Percentiles rank a stretch among this genome's conserved stretches.
Evolutionary conservation across 257 asterid species (phyloP).

Genomic region (Fraxinus excelsior): DNA sequence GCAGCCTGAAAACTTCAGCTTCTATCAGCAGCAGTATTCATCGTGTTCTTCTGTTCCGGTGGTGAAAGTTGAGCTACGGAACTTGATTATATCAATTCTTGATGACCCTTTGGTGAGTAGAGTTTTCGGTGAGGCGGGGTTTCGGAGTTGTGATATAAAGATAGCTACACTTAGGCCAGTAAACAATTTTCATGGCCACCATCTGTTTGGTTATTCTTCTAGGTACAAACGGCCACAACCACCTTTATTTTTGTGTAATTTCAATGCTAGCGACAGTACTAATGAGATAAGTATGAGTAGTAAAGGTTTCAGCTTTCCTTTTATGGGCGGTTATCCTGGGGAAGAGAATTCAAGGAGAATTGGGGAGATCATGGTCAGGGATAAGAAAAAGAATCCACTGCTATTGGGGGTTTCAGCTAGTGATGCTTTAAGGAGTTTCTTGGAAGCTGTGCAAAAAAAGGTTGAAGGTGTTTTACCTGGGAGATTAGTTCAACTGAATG

Average conservation of each 20-base stretch:
- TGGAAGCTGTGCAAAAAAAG: constrained; percentile 45
- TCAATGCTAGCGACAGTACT: constrained; percentile 20
- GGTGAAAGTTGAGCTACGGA: constrained; percentile 81
- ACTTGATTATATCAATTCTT: constrained; percentile 66
- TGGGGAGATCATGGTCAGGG: constrained; percentile 58
- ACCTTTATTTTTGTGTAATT: constrained; percentile 70
- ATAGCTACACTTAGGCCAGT: constrained; percentile 68
- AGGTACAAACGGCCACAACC: constrained; percentile 57
- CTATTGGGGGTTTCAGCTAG: constrained; percentile 64
- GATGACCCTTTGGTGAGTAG: constrained; percentile 92
- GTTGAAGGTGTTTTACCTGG: constrained; percentile 44
- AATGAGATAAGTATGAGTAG: constrained; percentile 23
- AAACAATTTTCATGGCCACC: constrained; percentile 39
- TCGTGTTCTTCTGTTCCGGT: constrained; percentile 56
- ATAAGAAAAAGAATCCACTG: constrained; percentile 61
- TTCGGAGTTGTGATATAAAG: constrained; percentile 76
- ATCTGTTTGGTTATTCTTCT: constrained; percentile 50
- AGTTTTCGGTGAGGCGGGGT: constrained; percentile 89
- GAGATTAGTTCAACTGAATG: constrained; percentile 48
- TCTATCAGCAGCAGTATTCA: constrained; percentile 55
- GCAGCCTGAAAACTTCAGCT: constrained; percentile 74
- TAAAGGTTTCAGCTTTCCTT: constrained; percentile 62
- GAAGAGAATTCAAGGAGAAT: constrained; percentile 68
- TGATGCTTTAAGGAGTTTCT: constrained; percentile 55
- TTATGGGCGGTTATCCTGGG: constrained; percentile 54